Base-by-base conservation (phyloP, 768 basidiomycete genomes). In the Boletus huronensis region DNA sequence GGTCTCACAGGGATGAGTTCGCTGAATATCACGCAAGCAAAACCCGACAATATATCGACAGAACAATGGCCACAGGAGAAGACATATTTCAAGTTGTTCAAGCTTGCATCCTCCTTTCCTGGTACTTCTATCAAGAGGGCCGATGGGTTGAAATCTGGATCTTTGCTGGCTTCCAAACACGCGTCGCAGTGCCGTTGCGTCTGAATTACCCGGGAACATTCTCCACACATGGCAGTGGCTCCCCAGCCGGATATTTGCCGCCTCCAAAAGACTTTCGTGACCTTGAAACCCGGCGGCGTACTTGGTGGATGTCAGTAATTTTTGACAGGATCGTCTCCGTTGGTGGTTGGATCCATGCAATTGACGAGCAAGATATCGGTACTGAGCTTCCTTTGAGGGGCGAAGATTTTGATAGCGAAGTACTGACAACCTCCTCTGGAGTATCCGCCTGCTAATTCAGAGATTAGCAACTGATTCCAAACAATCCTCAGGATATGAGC, bases 81-180 rank as follows among this genome's bases (percentile, higher is more conserved):
- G 87, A 92, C 60, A 92, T 93, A 52, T 91, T 93, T 68, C 81
- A 82, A 6, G 90, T 93, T 9, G 82, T 93, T 80, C 90, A 93
- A 66, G 91, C 91, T 6, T 91, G 90, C 64, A 86, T 87, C 57
- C 74, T 93, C 23, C 80, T 93, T 17, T 89, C 88, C 2, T 93
- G 91, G 91, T 93, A 90, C 71, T 92, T 93, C 60, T 93, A 92
- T 65, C 87, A 90, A 53, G 91, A 93, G 70, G 90, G 91, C 3
- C 79, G 90, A 51, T 82, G 91, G 91, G 90, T 93, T 9, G 91
- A 93, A 71, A 87, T 93, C 4, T 93, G 91, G 91, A 88, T 92
- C 38, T 91, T 91, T 70, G 89, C 91, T 19, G 88, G 82, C 13
- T 92, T 92, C 64, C 88, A 91, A 66, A 89, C 85, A 16, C 80